Conservation (phyloP, 2,329 filamentous ascomycete genomes). For the Ophiocordyceps camponoti-rufipedis region DNA sequence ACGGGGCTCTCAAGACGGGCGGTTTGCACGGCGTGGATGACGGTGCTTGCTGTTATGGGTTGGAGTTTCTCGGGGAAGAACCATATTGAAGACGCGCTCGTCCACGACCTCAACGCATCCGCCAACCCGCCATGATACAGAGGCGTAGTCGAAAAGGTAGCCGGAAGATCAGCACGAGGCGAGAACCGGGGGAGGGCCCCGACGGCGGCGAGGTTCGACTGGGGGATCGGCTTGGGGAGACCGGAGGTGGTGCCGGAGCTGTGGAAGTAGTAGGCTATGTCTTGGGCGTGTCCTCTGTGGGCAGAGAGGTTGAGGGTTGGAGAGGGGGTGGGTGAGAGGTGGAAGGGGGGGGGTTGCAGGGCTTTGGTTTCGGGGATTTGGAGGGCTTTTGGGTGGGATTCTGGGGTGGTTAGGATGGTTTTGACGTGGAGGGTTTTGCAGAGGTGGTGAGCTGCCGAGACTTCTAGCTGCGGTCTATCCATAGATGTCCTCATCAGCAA, state of each 20-base stretch:
- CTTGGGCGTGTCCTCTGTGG: slow-evolving; percentile 4
- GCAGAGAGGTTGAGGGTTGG: no score
- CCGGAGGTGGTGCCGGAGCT: slow-evolving; percentile 48
- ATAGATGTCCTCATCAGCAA: no score
- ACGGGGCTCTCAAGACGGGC: slow-evolving; percentile 10
- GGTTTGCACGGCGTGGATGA: slow-evolving; percentile 25
- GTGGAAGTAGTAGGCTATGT: slow-evolving; percentile 40
- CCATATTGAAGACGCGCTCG: slow-evolving; percentile 39
- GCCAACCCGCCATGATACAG: slow-evolving; percentile 48
- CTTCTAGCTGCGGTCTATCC: no score
- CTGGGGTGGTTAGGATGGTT: no score
- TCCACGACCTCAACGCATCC: slow-evolving; percentile 44
- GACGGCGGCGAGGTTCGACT: slow-evolving; percentile 28
- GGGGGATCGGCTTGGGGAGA: slow-evolving; percentile 42
- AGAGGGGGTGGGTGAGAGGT: no score
- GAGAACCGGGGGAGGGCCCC: slow-evolving; percentile 32
- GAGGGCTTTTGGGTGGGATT: no score
- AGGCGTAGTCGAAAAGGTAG: slow-evolving; percentile 47
- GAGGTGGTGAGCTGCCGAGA: no score
- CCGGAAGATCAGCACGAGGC: slow-evolving; percentile 11
- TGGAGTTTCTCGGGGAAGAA: slow-evolving; percentile 37
- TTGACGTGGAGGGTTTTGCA: no score
- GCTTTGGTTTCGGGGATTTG: no score
- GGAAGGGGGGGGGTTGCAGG: no score
- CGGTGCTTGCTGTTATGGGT: slow-evolving; percentile 37